A percentile compares a stretch with the other conserved stretches of the same genome.
These are phyloP conservation scores for Colletotrichum tropicicola DNA, from an alignment of 2,329 filamentous ascomycete genomes.

Conservation along the genomic window DNA sequence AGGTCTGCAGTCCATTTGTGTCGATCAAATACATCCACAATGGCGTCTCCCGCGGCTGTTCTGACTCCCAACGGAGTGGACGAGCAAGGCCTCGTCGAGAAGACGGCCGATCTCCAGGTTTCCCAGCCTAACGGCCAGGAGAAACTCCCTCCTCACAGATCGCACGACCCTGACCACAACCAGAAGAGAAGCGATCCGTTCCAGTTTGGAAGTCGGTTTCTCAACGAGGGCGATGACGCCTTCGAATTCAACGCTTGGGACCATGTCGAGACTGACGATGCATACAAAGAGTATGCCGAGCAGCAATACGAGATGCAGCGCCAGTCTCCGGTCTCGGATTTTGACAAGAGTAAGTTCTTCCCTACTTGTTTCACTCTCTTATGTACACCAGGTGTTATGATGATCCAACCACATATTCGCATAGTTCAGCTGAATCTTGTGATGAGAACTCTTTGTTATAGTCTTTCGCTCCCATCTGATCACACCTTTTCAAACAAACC, in stretches of 20 bases:
- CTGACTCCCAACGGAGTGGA: constrained; percentile 9
- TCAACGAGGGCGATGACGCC: constrained; percentile 86
- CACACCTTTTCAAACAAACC: constrained; percentile 36
- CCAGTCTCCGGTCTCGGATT: constrained; percentile 86
- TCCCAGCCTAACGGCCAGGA: constrained; percentile 16
- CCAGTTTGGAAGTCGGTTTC: constrained; percentile 89
- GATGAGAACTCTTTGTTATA: constrained; percentile 63
- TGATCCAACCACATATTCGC: constrained; percentile 46
- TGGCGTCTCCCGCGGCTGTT: constrained; percentile 15
- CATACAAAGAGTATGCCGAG: constrained; percentile 87
- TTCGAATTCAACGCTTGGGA: constrained; percentile 99
- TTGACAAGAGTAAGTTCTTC: constrained; percentile 78
- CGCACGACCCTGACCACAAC: constrained; percentile 77
- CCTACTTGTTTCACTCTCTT: neutral
- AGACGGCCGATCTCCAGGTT: constrained; percentile 35
- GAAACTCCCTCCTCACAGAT: constrained; percentile 66
- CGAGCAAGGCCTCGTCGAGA: constrained; percentile 34
- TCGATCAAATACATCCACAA: neutral
- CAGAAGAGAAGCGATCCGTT: constrained; percentile 92
- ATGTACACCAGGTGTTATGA: constrained; percentile 37
- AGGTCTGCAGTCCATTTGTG: neutral
- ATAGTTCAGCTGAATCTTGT: constrained; percentile 69
- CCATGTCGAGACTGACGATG: constrained; percentile 91
- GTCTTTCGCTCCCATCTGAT: constrained; percentile 83
- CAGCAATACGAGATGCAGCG: constrained; percentile 87